phyloP scores from a whole-genome alignment of 129 eudicot species.

The Escallonia herrerae region DNA sequence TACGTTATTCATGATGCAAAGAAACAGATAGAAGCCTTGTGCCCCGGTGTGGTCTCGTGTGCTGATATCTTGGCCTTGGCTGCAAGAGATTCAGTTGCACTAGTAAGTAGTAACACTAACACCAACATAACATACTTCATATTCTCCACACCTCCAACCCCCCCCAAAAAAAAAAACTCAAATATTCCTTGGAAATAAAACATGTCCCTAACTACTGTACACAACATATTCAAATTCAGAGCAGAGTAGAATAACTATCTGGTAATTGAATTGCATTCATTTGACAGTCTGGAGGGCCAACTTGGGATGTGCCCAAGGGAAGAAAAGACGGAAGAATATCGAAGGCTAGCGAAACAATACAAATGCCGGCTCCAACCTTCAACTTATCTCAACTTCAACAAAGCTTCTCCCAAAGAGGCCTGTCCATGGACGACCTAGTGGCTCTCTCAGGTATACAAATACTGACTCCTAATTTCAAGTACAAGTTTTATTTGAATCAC shows the following conservation, averaged over 20 bases:
- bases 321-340: constrained; percentile 86
- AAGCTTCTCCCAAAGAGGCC: constrained; percentile 71
- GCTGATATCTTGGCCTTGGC: constrained; percentile 82
- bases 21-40: constrained; percentile 49
- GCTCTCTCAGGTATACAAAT: constrained; percentile 61
- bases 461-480: neutral
- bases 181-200: no score
- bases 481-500: neutral
- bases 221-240: no score
- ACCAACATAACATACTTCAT: no score
- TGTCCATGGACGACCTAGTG: constrained; percentile 56
- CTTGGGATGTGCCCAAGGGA: constrained; percentile 81
- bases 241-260: no score
- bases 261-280: no score
- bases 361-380: constrained; percentile 65
- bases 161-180: no score
- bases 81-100: constrained; percentile 65
- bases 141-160: no score
- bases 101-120: constrained; percentile 30
- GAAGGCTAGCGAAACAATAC: constrained; percentile 57
- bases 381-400: constrained; percentile 67
- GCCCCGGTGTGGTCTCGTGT: constrained; percentile 81
- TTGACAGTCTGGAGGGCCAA: constrained; percentile 70
- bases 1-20: constrained; percentile 63
- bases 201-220: no score